Evolutionary conservation across 1,284 basidiomycete genomes (phyloP).

Genomic region (Ustilago esculenta): DNA sequence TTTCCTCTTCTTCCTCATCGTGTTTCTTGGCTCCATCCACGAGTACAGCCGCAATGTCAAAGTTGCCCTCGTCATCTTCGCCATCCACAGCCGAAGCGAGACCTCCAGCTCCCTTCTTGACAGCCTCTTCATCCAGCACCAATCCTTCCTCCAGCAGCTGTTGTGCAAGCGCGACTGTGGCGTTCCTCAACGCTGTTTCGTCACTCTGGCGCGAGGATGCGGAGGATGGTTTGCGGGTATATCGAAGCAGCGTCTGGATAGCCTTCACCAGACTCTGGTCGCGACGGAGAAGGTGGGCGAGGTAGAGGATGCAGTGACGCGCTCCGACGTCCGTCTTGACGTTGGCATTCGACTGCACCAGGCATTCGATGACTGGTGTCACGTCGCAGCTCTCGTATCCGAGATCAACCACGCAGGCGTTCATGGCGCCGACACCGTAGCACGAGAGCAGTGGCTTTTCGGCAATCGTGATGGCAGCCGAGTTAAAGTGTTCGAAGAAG

Average conservation of each 20-base stretch:
- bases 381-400: slow-evolving; percentile 80
- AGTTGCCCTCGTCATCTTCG: slow-evolving; percentile 83
- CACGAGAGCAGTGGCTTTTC: slow-evolving; percentile 85
- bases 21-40: slow-evolving; percentile 58
- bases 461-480: slow-evolving; percentile 82
- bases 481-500: slow-evolving; percentile 96
- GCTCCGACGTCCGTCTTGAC: slow-evolving; percentile 54
- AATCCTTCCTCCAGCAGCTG: slow-evolving; percentile 52
- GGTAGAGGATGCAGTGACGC: slow-evolving; percentile 60
- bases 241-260: slow-evolving; percentile 53
- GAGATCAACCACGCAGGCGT: slow-evolving; percentile 85
- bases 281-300: slow-evolving; percentile 58
- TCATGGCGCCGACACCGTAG: slow-evolving; percentile 81
- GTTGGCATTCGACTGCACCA: slow-evolving; percentile 64
- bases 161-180: slow-evolving; percentile 50
- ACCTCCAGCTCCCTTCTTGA: slow-evolving; percentile 44
- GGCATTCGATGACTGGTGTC: slow-evolving; percentile 81
- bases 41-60: slow-evolving; percentile 71
- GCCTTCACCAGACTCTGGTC: slow-evolving; percentile 56
- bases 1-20: slow-evolving; percentile 49
- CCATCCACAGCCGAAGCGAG: slow-evolving; percentile 50
- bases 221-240: slow-evolving; percentile 38
- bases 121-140: slow-evolving; percentile 42
- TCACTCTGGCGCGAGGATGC: slow-evolving; percentile 18
- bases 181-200: slow-evolving; percentile 21